phyloP scores from a whole-genome alignment of 148 eudicot genomes.

The Silene uniflora region DNA sequence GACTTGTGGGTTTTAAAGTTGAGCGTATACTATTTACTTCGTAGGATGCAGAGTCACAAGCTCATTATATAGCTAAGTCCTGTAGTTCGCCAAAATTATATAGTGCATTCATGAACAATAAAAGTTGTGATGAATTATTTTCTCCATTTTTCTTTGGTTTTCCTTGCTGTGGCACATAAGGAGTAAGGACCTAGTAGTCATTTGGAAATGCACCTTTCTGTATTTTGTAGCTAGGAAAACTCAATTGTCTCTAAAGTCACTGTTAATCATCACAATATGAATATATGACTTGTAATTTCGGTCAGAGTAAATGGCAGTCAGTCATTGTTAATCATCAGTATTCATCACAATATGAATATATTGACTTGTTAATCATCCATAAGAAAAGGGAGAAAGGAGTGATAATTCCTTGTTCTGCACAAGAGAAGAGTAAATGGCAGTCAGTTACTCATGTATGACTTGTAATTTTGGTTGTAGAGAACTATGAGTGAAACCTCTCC shows the following conservation, averaged over 20 bases:
- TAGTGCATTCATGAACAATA: background rate
- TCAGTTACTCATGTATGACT: background rate
- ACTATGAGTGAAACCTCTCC: background rate
- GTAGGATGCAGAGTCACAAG: background rate
- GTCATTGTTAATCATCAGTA: too few species aligned
- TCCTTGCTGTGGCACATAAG: background rate
- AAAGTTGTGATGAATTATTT: background rate
- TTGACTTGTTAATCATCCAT: too few species aligned
- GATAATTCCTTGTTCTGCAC: background rate
- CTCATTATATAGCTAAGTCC: background rate
- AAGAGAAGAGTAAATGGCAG: background rate
- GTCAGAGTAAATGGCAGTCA: too few species aligned
- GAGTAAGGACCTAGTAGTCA: background rate
- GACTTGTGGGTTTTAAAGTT: background rate
- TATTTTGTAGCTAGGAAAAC: background rate
- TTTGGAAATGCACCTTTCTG: too few species aligned
- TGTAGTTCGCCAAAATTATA: background rate
- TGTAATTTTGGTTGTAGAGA: background rate
- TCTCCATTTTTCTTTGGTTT: background rate
- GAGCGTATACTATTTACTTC: background rate
- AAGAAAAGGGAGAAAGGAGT: background rate
- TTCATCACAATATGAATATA: too few species aligned
- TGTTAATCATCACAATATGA: too few species aligned
- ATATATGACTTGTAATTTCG: too few species aligned
- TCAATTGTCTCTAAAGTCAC: background rate